Evolutionary conservation across 768 basidiomycete genomes (phyloP).

Genomic region (Crucibulum laeve): DNA sequence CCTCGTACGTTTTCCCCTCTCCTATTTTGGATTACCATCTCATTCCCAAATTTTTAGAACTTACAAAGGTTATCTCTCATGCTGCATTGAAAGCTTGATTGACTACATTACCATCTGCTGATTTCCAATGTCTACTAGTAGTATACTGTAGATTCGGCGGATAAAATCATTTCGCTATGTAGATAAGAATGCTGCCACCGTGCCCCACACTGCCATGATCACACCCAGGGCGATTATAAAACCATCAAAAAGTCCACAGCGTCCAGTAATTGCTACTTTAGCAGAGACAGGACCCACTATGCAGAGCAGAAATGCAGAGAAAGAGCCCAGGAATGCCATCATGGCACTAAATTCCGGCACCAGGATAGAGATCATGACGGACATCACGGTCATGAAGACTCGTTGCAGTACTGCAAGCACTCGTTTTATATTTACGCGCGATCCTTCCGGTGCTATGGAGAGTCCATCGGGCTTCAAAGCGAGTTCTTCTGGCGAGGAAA

Average conservation of each 20-base stretch:
- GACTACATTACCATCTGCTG: constrained; percentile 12
- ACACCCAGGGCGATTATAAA: constrained; percentile 45
- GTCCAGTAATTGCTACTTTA: constrained; percentile 54
- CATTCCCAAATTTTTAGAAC: constrained; percentile 38
- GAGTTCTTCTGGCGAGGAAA: constrained; percentile 33
- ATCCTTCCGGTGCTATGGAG: constrained; percentile 19
- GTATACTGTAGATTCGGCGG: too few species aligned
- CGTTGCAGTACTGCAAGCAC: constrained; percentile 50
- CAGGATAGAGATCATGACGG: constrained; percentile 67
- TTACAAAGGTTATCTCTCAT: constrained; percentile 73
- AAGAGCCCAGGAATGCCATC: constrained; percentile 92
- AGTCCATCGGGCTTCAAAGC: constrained; percentile 28
- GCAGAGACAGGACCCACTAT: constrained; percentile 75
- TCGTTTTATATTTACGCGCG: constrained; percentile 29
- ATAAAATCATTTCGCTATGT: constrained; percentile 9
- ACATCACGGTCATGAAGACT: constrained; percentile 48
- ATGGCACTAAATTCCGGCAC: constrained; percentile 77
- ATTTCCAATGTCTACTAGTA: too few species aligned
- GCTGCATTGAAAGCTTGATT: constrained; percentile 49
- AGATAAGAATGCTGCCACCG: constrained; percentile 54
- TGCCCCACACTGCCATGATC: constrained; percentile 78
- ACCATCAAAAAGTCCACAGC: constrained; percentile 48
- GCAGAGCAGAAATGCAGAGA: constrained; percentile 74
- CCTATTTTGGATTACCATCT: constrained; percentile 1
- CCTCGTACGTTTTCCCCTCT: constrained; percentile 52